Base-by-base conservation (phyloP, 2,329 filamentous ascomycete species). In the Microsporum audouinii region DNA sequence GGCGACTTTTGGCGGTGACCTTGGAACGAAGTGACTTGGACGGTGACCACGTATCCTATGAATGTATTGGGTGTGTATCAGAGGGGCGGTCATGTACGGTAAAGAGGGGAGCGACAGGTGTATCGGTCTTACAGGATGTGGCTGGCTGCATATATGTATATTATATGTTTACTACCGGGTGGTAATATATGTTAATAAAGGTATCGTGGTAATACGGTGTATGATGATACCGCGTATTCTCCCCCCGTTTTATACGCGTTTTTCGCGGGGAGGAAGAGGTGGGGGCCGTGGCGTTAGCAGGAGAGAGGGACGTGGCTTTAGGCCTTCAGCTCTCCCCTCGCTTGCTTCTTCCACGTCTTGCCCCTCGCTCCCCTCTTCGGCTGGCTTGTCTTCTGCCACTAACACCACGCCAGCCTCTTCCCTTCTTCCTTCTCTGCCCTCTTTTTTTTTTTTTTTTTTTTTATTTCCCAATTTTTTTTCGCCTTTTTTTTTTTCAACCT, bases 371-470 rank as follows among this genome's bases (percentile, higher is more conserved):
- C 39, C 39, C 12, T n/a, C 12, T 7, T 31, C 39, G 29, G 47
- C 58, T 39, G 34, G 10, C 47, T 45, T 53, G 6, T n/a, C 49
- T 12, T 61, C 38, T 60, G 49, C 57, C 59, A 61, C 59, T 31
- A 49, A 49, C 58, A n/a, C 61, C 61, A 61, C 58, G 23, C 31
- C 49, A 27, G n/a, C 38, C 23, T 58, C 23, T 57, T 6, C 45
- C 27, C 14, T 55, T 10, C 17, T 34, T 45, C 38, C 43, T 58
- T 49, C 57, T 43, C 29, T 60, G 58, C 55, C 59, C 41, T 27
- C 55, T 7, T 23, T n/a, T 6, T 27, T 5, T n/a, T 8, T n/a
- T 23, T 23, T 17, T n/a, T 41, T 41, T 41, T 41, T 41, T 41
- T 41, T 41, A 14, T 41, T 14, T 14, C 17, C 17, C 17, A 23